Evolutionary conservation across 176 grass and related monocot species (phyloP), one percentile per base, ranked within the genome.

Genomic region (Themeda triandra): DNA sequence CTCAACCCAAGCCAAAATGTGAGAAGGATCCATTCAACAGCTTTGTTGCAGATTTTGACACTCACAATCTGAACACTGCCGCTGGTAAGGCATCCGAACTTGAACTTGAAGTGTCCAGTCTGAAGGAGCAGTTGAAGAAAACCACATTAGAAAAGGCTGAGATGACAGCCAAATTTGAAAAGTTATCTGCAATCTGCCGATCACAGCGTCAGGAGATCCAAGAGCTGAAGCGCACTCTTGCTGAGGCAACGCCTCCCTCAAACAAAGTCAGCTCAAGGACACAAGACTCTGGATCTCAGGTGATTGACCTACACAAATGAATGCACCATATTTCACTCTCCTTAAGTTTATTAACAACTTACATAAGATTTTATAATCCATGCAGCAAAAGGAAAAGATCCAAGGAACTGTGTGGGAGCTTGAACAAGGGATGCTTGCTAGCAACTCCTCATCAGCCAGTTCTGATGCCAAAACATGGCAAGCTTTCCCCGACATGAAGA

Each of bases 51-150:
- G 88, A 92, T 69, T 95, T 95, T 86, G 90, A 95, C 60, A 68
- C 70, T 33, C 88, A 82, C 69, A 92, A 90, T 87, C 60, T 88
- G 73, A 83, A 86, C 27, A 74, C 25, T 63, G 84, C 63, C 51
- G 8, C 42, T 69, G 71, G 80, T 66, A 80, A 75, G 79, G 67
- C 65, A 23, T 69, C 85, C 23, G 86, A 89, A 62, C 86, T 97
- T 86, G 87, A 91, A 83, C 68, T 73, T 19, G 87, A 97, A 81
- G 62, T 94, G 45, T 73, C 69, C 40, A 89, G n/a, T 78, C 81
- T 97, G 78, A 97, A 89, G 84, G 87, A 97, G 64, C 88, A 94
- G 86, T 81, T 97, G 78, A 92, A 91, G 85, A 87, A 89, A 86
- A 91, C 87, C 68, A 90, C 86, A 32, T 59, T 83, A 42, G 94